Conservation (phyloP, 2,329 filamentous ascomycete species). For the Colletotrichum melonis region DNA sequence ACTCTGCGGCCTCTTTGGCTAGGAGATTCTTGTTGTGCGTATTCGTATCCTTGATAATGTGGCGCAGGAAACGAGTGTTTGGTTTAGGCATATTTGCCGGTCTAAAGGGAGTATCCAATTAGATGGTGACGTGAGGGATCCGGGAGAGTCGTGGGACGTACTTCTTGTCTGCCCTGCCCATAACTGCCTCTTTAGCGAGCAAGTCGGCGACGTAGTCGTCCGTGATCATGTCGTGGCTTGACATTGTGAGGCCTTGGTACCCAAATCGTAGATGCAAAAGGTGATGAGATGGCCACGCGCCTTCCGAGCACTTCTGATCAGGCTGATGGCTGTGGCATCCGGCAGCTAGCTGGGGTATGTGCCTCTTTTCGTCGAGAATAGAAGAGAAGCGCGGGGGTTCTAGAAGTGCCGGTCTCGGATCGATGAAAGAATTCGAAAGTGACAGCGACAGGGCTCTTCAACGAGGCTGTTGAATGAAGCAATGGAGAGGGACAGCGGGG, state of each 20-base stretch:
- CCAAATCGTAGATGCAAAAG: background rate
- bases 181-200: slow-evolving; percentile 82
- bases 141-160: slow-evolving; percentile 44
- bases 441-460: background rate
- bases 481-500: slow-evolving; percentile 7
- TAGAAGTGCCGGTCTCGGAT: background rate
- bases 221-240: slow-evolving; percentile 65
- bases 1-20: slow-evolving; percentile 85
- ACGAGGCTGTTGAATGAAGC: background rate
- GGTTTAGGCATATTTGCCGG: slow-evolving; percentile 81
- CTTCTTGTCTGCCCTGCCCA: slow-evolving; percentile 72
- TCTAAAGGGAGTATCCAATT: slow-evolving; percentile 51
- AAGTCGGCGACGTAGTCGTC: slow-evolving; percentile 85
- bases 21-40: slow-evolving; percentile 89
- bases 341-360: background rate
- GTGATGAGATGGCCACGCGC: background rate
- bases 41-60: slow-evolving; percentile 89
- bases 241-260: slow-evolving; percentile 43
- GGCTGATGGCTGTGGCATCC: background rate
- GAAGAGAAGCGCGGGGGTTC: background rate
- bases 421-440: background rate
- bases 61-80: slow-evolving; percentile 88
- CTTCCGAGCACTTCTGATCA: slow-evolving; percentile 1
- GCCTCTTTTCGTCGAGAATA: background rate
- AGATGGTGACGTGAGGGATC: background rate